phyloP scores from a whole-genome alignment of 148 eudicot species.

The Agrostemma githago region DNA sequence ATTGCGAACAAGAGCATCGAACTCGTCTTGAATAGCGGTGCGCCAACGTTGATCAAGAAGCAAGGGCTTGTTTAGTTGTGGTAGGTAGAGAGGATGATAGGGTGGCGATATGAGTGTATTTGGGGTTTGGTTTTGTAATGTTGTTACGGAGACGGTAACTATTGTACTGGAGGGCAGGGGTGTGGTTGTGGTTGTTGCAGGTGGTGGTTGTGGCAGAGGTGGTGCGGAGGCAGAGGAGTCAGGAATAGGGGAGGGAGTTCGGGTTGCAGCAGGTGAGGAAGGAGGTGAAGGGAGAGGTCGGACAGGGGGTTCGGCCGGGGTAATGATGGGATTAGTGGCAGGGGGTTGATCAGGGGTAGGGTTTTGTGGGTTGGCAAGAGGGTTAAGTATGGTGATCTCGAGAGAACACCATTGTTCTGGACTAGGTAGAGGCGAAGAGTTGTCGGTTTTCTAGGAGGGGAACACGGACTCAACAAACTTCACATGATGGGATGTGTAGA shows the following conservation, averaged over 20 bases:
- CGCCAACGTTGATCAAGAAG: slow-evolving; percentile 9
- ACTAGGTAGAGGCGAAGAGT: background rate
- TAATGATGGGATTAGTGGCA: too few species aligned
- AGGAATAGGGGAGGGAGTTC: background rate
- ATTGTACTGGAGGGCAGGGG: too few species aligned
- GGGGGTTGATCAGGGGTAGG: too few species aligned
- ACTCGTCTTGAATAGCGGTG: background rate
- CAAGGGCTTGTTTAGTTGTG: background rate
- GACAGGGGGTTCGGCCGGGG: too few species aligned
- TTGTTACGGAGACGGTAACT: background rate
- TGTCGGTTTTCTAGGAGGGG: background rate
- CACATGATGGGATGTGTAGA: slow-evolving; percentile 15
- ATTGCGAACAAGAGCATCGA: too few species aligned
- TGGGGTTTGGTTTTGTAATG: background rate
- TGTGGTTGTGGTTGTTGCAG: too few species aligned
- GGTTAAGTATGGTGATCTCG: too few species aligned
- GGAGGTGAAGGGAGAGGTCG: too few species aligned
- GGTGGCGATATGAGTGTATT: background rate
- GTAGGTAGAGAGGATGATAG: background rate
- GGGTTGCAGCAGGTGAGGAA: background rate
- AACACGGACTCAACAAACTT: slow-evolving; percentile 1
- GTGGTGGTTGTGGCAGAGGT: too few species aligned
- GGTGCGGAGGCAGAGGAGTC: too few species aligned
- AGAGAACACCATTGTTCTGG: background rate
- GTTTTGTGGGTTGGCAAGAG: background rate